Base-by-base conservation (phyloP, 2,329 filamentous ascomycete genomes). In the Sphaerulina musiva region DNA sequence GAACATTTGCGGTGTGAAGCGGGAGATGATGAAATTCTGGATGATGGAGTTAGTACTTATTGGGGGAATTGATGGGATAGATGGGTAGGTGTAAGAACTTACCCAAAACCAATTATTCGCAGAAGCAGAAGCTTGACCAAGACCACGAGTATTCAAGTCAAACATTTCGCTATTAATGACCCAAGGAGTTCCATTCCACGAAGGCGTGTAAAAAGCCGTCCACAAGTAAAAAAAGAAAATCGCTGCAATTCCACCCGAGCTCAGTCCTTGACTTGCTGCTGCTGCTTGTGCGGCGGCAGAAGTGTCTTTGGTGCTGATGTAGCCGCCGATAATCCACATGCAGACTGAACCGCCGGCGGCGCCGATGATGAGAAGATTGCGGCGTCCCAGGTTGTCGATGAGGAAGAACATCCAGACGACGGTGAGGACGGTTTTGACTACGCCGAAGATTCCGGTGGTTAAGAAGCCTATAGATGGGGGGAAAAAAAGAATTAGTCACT, bases 111-210 rank as follows among this genome's bases (percentile, higher is more conserved):
- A 89, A 69, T 89, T 87, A 70, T 80, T 85, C 2, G 81, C 81
- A 0, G 85, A 81, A 0, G 86, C 86, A 38, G 78, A 85, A 8
- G 86, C 85, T 66, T 89, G 86, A 1, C 85, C 86, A 0, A 90
- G 76, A 0, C 82, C 81, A 49, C 84, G 77, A 23, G 81, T 80
- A 70, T 84, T 85, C 59, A 82, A 80, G 63, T 85, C 80, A 69
- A 89, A 89, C 76, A 90, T 89, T 69, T 90, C 85, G 0, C 67
- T 70, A 73, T 87, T 87, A 65, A 87, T 72, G 20, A 90, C 84
- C 86, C 86, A 90, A 0, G 85, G 86, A 0, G 83, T 86, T 34
- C 67, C 67, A 47, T 69, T 69, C 69, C 68, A 70, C 7, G 64
- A 71, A 2, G 73, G 84, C 0, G 83, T 87, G 72, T 89, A 90